Evolutionary conservation across 129 eudicot genomes (phyloP).

Genomic region (Saposhnikovia divaricata): DNA sequence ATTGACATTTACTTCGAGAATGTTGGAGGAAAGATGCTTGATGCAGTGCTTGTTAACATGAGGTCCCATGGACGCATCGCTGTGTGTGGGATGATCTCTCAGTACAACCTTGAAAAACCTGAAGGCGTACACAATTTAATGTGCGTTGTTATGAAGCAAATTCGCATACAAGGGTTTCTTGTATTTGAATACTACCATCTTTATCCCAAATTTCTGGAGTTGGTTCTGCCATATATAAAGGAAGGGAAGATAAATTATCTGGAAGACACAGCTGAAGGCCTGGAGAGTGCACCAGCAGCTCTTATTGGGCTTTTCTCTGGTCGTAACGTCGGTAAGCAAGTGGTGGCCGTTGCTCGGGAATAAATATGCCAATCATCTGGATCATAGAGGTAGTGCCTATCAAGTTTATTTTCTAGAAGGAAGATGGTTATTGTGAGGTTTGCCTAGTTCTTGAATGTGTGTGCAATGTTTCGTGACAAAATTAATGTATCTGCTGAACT

Average conservation of each 20-base stretch:
- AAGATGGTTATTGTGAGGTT: too few species aligned
- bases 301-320: constrained; percentile 45
- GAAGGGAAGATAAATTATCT: too few species aligned
- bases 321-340: constrained; percentile 38
- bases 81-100: constrained; percentile 58
- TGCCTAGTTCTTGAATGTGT: background rate
- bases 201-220: too few species aligned
- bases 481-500: background rate
- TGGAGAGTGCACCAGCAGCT: constrained; percentile 19
- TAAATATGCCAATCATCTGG: background rate
- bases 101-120: constrained; percentile 33
- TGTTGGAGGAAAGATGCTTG: constrained; percentile 62
- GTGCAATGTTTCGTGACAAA: background rate
- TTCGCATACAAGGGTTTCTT: too few species aligned
- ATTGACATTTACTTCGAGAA: constrained; percentile 45
- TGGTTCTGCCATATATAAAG: too few species aligned
- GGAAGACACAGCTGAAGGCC: too few species aligned
- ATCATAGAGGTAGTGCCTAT: too few species aligned
- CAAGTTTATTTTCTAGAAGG: too few species aligned
- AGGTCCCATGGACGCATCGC: constrained; percentile 40
- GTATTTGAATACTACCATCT: too few species aligned
- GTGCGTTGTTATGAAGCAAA: too few species aligned
- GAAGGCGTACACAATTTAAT: too few species aligned
- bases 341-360: constrained; percentile 33
- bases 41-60: constrained; percentile 50